Base-by-base conservation (phyloP, 2,329 filamentous ascomycete species). In the Davidsoniella virescens region DNA sequence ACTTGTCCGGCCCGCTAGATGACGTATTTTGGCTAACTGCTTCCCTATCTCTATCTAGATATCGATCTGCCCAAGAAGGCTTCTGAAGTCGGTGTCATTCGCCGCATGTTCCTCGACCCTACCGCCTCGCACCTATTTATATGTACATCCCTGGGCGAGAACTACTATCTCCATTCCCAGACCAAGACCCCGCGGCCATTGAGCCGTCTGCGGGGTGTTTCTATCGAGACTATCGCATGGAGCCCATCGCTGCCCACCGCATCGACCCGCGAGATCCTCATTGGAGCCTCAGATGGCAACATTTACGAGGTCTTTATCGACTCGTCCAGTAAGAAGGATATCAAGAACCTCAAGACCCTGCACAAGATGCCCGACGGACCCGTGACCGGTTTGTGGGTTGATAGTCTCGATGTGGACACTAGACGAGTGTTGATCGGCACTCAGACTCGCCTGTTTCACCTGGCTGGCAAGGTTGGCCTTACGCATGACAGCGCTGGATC, bases 101-200 rank as follows among this genome's bases (percentile, higher is more conserved):
- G 84, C 58, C 86, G 84, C 69, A 87, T 98, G 76, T 98, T 98
- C 68, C 83, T 98, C 61, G 92, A 98, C 61, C 90, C 92, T 25
- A 94, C 90, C 9, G 92, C 92, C 25, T 95, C 87, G 5, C 92
- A 98, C 67, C 72, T 98, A 25, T 77, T 98, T 56, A 80, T 98
- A 57, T 87, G 84, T 62, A 98, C 92, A 2, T 83, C 87, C 4
- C 76, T 87, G 39, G 87, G 87, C 62, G 92, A 98, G 65, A 96
- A 94, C 67, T 98, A 88, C 70, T 98, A 98, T 65, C 82, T 98
- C 8, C 92, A 98, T 64, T 90, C 87, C 9, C 90, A 96, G 63
- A 92, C 88, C 33, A 83, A 87, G 57, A 83, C 88, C 56, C 87
- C 90, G 2, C 86, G 92, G 55, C 75, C 82, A 6, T 71, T 98